Evolutionary conservation across 2,329 filamentous ascomycete genomes (phyloP), one percentile per base, ranked within the genome.

Genomic region (Ustilaginoidea virens): DNA sequence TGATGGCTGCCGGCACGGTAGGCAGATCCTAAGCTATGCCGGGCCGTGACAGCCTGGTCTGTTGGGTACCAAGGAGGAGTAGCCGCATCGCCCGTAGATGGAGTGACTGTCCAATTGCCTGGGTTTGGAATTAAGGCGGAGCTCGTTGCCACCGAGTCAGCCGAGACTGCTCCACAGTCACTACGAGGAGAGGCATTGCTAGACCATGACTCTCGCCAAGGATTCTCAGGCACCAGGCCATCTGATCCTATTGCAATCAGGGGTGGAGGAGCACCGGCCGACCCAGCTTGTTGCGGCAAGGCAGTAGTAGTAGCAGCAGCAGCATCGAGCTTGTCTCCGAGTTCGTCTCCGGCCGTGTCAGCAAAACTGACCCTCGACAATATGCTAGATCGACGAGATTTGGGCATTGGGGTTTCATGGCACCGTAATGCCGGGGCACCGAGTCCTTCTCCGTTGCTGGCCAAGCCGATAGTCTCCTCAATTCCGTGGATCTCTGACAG

Each of bases 381-480:
- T 23, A 48, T 52, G 33, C 63, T 68, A 13, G 65, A 65, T 28
- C 63, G 55, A 13, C 62, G 57, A 5, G 66, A 66, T 23, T 38
- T 42, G 5, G 45, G 31, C 22, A 39, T 43, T 4, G 47, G 44
- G 13, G 41, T 39, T 25, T 37, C 33, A 7, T 36, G 25, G 6
- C 38, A 39, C 11, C 37, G 42, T 4, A 25, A 33, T 29, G 39
- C 27, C 12, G 20, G 39, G n/a, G 39, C 39, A 20, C 30, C 32
- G 5, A 38, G 29, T 13, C 39, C 42, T 7, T 39, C 43, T 18
- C 55, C 52, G 44, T 78, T 74, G 23, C 68, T 52, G 1, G 53
- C 48, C 13, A 76, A 61, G 21, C 68, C 65, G 28, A 77, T 74
- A 9, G 67, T 72, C 40, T 76, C 74, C 37, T 77, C 71, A 11